A percentile compares a stretch with the other conserved stretches of the same genome.
Conservation (phyloP, 1,284 basidiomycete genomes). For the Mycosarcoma maydis region DNA sequence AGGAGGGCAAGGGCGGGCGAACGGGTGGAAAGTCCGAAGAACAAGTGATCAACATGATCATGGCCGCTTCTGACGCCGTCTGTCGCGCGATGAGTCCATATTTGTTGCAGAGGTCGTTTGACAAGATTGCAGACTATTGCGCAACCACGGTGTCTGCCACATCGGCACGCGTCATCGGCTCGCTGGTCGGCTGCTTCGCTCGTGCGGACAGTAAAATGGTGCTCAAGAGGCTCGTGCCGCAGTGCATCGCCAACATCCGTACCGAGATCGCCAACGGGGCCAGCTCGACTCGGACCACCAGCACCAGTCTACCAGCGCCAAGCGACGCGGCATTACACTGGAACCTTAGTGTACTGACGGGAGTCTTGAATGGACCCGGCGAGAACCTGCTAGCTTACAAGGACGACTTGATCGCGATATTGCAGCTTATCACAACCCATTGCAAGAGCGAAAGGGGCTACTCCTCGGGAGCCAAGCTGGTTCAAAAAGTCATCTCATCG, state of each 20-base stretch:
- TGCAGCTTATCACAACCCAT: slow-evolving; percentile 78
- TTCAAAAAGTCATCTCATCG: slow-evolving; percentile 81
- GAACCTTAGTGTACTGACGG: slow-evolving; percentile 71
- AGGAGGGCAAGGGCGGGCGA: slow-evolving; percentile 78
- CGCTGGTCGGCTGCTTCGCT: slow-evolving; percentile 86
- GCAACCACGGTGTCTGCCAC: slow-evolving; percentile 80
- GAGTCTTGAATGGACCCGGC: slow-evolving; percentile 52
- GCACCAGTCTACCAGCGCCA: slow-evolving; percentile 81
- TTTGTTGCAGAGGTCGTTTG: slow-evolving; percentile 85
- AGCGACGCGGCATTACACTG: slow-evolving; percentile 94
- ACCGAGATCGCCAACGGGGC: slow-evolving; percentile 90
- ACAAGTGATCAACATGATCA: slow-evolving; percentile 80
- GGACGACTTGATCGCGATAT: slow-evolving; percentile 75
- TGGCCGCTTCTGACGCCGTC: slow-evolving; percentile 82
- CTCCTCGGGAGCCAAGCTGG: slow-evolving; percentile 79
- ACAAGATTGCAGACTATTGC: slow-evolving; percentile 82
- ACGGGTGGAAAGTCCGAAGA: slow-evolving; percentile 89
- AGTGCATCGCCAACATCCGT: slow-evolving; percentile 82
- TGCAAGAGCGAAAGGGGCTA: slow-evolving; percentile 91
- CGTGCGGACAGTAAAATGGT: slow-evolving; percentile 81
- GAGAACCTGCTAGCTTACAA: slow-evolving; percentile 75
- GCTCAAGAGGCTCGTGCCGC: slow-evolving; percentile 81
- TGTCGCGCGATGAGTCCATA: slow-evolving; percentile 87
- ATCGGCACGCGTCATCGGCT: slow-evolving; percentile 86
- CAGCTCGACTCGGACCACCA: slow-evolving; percentile 87